These are phyloP conservation scores for Candida takata DNA, from an alignment of 805 yeast genomes.

Conservation along the genomic window DNA sequence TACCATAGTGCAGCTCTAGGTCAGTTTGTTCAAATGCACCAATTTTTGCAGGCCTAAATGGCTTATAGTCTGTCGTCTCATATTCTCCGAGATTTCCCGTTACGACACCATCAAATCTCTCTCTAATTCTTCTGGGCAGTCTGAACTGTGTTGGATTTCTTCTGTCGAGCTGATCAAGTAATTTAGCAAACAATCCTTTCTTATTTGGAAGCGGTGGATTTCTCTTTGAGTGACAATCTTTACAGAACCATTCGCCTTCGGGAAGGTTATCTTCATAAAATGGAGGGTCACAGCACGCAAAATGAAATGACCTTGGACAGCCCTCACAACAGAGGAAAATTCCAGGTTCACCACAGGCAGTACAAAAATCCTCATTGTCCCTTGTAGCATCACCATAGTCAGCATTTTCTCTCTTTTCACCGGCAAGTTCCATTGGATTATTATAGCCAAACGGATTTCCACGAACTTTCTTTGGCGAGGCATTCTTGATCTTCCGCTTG, in stretches of 20 bases:
- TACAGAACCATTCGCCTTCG: constrained; percentile 86
- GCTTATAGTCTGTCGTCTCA: constrained; percentile 51
- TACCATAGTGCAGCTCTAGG: constrained; percentile 59
- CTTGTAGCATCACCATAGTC: constrained; percentile 27
- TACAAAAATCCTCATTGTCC: constrained; percentile 81
- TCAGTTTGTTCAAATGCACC: constrained; percentile 47
- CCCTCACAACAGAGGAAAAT: constrained; percentile 88
- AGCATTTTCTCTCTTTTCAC: constrained; percentile 25
- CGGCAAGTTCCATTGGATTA: constrained; percentile 25
- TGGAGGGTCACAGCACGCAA: constrained; percentile 89
- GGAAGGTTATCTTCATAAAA: constrained; percentile 67
- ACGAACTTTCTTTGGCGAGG: constrained; percentile 25
- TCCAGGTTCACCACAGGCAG: constrained; percentile 88
- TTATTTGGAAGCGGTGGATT: constrained; percentile 29
- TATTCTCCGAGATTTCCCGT: constrained; percentile 69
- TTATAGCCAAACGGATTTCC: constrained; percentile 41
- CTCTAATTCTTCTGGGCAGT: constrained; percentile 64
- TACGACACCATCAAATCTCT: constrained; percentile 63
- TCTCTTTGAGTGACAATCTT: constrained; percentile 52
- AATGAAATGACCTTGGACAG: constrained; percentile 89
- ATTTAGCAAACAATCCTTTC: constrained; percentile 41
- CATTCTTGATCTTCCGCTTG: constrained; percentile 21
- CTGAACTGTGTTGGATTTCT: constrained; percentile 61
- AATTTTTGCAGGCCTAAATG: constrained; percentile 35
- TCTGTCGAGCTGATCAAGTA: constrained; percentile 50